Percentiles rank a stretch among this genome's conserved stretches.
Conservation (phyloP, 768 basidiomycete genomes). For the Hericium rajendrae region DNA sequence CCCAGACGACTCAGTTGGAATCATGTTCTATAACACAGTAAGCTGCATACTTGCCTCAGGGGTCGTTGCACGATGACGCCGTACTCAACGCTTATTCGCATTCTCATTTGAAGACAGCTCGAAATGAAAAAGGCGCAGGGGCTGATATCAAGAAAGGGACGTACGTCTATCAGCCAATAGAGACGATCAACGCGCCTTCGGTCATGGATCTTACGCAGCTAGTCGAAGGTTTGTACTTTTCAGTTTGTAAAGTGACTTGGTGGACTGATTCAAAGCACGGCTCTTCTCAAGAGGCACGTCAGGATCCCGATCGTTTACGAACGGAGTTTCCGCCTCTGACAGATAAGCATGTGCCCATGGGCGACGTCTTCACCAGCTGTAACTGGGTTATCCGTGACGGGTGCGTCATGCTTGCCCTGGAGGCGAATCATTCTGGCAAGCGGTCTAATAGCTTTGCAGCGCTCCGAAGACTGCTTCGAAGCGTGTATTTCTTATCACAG, state of each 20-base stretch:
- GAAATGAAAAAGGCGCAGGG: conserved; percentile 26
- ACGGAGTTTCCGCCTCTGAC: conserved; percentile 56
- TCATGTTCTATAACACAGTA: conserved; percentile 90
- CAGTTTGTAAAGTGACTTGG: neutral
- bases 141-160: conserved; percentile 62
- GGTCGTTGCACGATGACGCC: too few species aligned
- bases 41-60: conserved; percentile 19
- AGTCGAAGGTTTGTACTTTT: conserved; percentile 50
- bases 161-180: conserved; percentile 67
- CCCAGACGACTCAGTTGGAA: conserved; percentile 84
- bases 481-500: conserved; percentile 87
- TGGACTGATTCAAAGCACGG: conserved; percentile 3
- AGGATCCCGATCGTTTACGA: conserved; percentile 47
- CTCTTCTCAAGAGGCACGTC: conserved; percentile 45
- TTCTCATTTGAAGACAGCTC: conserved; percentile 20
- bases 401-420: conserved; percentile 31
- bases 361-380: conserved; percentile 85
- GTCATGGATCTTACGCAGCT: conserved; percentile 73
- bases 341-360: conserved; percentile 59
- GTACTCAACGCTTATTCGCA: too few species aligned
- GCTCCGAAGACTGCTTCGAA: conserved; percentile 87
- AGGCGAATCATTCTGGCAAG: neutral
- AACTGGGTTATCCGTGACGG: conserved; percentile 85
- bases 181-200: conserved; percentile 67
- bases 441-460: conserved; percentile 26